Evolutionary conservation across 495 filamentous ascomycete species (phyloP), one percentile per base, ranked within the genome.

Genomic region (Umbilicaria muhlenbergii): DNA sequence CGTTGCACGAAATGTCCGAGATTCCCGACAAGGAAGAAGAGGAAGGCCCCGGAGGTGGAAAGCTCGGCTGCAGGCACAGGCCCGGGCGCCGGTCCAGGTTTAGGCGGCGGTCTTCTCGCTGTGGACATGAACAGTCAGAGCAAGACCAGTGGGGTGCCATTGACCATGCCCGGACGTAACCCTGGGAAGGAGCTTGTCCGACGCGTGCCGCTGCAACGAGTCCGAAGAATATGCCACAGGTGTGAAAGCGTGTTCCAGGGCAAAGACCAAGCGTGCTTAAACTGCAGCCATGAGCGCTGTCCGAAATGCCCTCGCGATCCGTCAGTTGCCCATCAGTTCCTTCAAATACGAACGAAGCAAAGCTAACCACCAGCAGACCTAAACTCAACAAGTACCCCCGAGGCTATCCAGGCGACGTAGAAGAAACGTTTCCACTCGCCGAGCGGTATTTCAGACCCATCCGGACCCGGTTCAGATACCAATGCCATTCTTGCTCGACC

Each of bases 1-100:
- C 71, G 82, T 34, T 92, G 85, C 71, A 83, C 76, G 58, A 77
- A 78, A 49, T 92, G 85, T 56, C 76, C 82, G 12, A 74, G 84
- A 8, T 72, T 78, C 47, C 84, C 86, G 3, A 52, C 63, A 32
- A 71, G 71, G 64, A 66, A 64, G 33, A 68, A 73, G 61, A 69
- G 58, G 52, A 63, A 66, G 50, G 62, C 54, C 19, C 18, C 41
- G 3, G 50, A 51, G 43, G 43, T 38, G 19, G 51, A 53, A 39
- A 42, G 42, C 11, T 32, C 15, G 10, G 44, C 41, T 24, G 34
- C 44, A 7, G 47, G 51, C 74, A 52, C 66, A 71, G 50, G 43
- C 55, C 11, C 58, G 60, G 45, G 62, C 65, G 34, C 68, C 68
- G 45, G 63, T 53, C 32, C 59, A 64, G 44, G 53, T 52, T 34